phyloP scores from a whole-genome alignment of 2,329 filamentous ascomycete genomes.

The Sporothrix dimorphospora region DNA sequence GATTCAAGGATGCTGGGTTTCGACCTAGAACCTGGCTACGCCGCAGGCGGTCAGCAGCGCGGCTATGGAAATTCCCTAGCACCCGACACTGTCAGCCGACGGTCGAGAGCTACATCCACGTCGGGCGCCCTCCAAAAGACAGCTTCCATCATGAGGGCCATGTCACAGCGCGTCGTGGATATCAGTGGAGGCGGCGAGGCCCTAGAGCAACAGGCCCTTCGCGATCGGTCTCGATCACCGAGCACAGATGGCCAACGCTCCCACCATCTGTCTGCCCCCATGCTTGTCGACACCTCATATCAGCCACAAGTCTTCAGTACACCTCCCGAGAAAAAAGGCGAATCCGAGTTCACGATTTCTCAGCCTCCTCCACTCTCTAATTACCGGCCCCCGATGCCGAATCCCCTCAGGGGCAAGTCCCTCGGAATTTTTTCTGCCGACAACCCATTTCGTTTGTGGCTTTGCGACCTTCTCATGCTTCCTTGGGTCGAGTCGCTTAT shows the following conservation, averaged over 20 bases:
- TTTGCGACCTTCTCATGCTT: slow-evolving; percentile 85
- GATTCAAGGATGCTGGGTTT: slow-evolving; percentile 59
- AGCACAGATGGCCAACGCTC: slow-evolving; percentile 56
- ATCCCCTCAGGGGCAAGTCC: slow-evolving; percentile 84
- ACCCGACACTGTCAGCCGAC: slow-evolving; percentile 53
- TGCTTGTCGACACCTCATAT: slow-evolving; percentile 55
- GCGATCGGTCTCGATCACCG: slow-evolving; percentile 61
- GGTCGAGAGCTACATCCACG: slow-evolving; percentile 65
- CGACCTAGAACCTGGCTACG: slow-evolving; percentile 61
- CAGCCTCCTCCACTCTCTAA: slow-evolving; percentile 41
- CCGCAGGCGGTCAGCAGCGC: slow-evolving; percentile 51
- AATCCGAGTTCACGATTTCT: slow-evolving; percentile 40
- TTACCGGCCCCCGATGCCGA: slow-evolving; percentile 52
- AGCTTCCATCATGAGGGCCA: slow-evolving; percentile 76
- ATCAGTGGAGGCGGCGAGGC: slow-evolving; percentile 90
- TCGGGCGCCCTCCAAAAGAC: slow-evolving; percentile 68
- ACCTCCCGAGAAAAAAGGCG: slow-evolving; percentile 51
- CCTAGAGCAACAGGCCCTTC: slow-evolving; percentile 70
- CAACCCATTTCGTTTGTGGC: slow-evolving; percentile 69
- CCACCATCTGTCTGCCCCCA: slow-evolving; percentile 49
- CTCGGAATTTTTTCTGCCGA: slow-evolving; percentile 82
- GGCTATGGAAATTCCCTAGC: slow-evolving; percentile 61
- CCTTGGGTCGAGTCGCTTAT: slow-evolving; percentile 86
- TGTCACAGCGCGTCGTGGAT: slow-evolving; percentile 98
- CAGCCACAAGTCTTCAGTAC: slow-evolving; percentile 51